Percentiles rank a stretch among this genome's conserved stretches.
These are phyloP conservation scores for Lophiostoma macrostomum DNA, from an alignment of 495 filamentous ascomycete species.

Conservation along the genomic window DNA sequence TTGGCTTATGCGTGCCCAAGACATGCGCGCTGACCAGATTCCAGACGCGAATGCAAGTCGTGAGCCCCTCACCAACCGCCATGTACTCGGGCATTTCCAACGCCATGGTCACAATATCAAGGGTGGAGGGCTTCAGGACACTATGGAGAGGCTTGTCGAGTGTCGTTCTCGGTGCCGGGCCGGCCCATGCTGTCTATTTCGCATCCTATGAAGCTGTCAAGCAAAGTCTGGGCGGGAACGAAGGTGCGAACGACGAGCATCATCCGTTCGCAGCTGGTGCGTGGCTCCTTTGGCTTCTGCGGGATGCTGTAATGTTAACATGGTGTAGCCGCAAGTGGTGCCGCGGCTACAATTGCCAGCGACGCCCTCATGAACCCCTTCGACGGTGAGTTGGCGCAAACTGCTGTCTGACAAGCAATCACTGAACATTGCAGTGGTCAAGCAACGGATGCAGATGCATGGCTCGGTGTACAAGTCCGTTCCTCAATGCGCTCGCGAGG, in stretches of 20 bases:
- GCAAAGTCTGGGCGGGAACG: constrained; percentile 90
- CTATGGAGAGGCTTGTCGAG: constrained; percentile 97
- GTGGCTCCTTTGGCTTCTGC: constrained; percentile 22
- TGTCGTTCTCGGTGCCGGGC: constrained; percentile 91
- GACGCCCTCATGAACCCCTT: constrained; percentile 99
- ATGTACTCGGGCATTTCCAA: constrained; percentile 90
- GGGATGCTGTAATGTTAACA: constrained; percentile 22
- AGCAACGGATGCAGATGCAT: constrained; percentile 98
- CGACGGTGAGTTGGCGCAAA: constrained; percentile 63
- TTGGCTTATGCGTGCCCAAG: not conserved
- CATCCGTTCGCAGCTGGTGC: constrained; percentile 89
- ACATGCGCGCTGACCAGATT: constrained; percentile 29
- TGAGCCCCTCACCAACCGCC: constrained; percentile 80
- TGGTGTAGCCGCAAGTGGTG: constrained; percentile 75
- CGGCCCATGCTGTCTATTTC: constrained; percentile 97
- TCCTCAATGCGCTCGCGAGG: constrained; percentile 75
- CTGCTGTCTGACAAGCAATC: constrained; percentile 3
- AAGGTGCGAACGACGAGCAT: constrained; percentile 79
- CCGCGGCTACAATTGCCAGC: constrained; percentile 90
- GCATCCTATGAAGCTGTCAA: constrained; percentile 97
- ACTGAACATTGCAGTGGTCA: constrained; percentile 97
- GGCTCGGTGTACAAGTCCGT: constrained; percentile 87
- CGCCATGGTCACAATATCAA: constrained; percentile 85
- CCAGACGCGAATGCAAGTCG: constrained; percentile 95
- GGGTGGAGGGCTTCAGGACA: constrained; percentile 81